Percentiles rank a stretch among this genome's conserved stretches.
These are phyloP conservation scores for Colletotrichum lini DNA, from an alignment of 2,329 filamentous ascomycete genomes.

Conservation along the genomic window DNA sequence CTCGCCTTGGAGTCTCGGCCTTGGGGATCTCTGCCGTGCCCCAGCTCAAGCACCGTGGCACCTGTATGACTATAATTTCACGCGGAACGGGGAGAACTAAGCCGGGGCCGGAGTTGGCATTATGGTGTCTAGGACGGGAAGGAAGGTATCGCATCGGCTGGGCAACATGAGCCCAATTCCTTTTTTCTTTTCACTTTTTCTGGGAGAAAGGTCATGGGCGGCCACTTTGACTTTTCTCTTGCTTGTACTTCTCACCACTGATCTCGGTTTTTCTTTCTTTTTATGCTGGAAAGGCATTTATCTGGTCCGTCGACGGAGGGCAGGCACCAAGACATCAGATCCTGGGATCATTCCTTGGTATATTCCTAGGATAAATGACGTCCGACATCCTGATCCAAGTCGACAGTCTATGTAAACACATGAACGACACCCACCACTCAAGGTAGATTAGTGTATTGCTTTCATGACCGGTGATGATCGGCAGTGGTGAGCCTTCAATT, in stretches of 20 bases:
- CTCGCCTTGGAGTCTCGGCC: constrained; percentile 5
- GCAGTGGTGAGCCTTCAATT: constrained; percentile 18
- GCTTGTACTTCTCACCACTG: constrained; percentile 32
- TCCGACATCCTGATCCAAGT: constrained; percentile 22
- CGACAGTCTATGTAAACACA: constrained; percentile 25
- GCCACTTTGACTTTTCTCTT: constrained; percentile 7
- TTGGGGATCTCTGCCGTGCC: not conserved
- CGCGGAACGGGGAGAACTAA: constrained; percentile 12
- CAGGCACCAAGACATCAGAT: constrained; percentile 12
- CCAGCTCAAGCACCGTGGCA: constrained; percentile 10
- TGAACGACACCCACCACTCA: not conserved
- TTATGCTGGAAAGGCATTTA: constrained; percentile 4
- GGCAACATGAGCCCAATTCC: not conserved
- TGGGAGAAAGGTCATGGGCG: not conserved
- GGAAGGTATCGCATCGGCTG: constrained; percentile 5
- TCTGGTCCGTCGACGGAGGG: constrained; percentile 11
- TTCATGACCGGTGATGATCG: constrained; percentile 12
- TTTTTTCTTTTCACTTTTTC: not conserved
- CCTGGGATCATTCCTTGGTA: constrained; percentile 7
- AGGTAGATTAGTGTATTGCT: constrained; percentile 3
- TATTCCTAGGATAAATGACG: constrained; percentile 3
- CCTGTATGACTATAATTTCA: constrained; percentile 26
- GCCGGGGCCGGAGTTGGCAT: constrained; percentile 12
- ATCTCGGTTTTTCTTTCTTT: constrained; percentile 34
- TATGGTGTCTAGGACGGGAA: not conserved